These are phyloP conservation scores for Thalassiosira sp. DNA, from an alignment of 352 stramenopile species.

Conservation along the genomic window DNA sequence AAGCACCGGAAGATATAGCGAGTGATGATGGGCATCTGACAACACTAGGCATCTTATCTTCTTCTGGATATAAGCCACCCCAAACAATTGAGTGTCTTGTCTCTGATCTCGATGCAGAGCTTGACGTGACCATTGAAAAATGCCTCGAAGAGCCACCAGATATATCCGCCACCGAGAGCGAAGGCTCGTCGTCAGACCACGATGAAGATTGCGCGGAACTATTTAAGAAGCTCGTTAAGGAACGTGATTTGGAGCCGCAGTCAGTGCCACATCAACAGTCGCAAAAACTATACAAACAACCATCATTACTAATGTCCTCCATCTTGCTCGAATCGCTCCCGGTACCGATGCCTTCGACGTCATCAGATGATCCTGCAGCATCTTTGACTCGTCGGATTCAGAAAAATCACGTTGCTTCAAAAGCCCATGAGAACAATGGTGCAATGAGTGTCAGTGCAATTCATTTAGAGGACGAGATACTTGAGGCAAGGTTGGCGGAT, in stretches of 20 bases:
- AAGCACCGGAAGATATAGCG: neutral
- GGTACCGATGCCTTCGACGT: constrained; percentile 35
- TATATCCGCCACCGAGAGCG: constrained; percentile 1
- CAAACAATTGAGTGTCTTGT: constrained; percentile 44
- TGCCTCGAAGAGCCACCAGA: constrained; percentile 22
- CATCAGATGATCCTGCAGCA: constrained; percentile 22
- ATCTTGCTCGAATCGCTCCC: constrained; percentile 46
- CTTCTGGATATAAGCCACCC: constrained; percentile 23
- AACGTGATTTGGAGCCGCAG: neutral
- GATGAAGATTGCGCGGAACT: constrained; percentile 8
- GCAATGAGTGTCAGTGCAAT: neutral
- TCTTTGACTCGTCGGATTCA: constrained; percentile 53
- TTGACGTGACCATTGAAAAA: constrained; percentile 42
- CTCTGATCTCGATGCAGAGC: constrained; percentile 31
- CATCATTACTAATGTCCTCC: constrained; percentile 53
- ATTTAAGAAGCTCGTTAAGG: neutral
- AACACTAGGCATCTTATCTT: neutral
- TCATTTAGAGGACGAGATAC: constrained; percentile 30
- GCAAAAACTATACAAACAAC: constrained; percentile 19
- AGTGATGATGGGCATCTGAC: neutral
- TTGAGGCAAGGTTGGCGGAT: constrained; percentile 37
- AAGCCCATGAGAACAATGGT: neutral
- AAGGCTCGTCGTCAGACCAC: constrained; percentile 5
- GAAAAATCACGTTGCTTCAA: constrained; percentile 24
- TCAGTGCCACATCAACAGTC: neutral